Base-by-base conservation (phyloP, 2,329 filamentous ascomycete species). In the Beauveria varroae region DNA sequence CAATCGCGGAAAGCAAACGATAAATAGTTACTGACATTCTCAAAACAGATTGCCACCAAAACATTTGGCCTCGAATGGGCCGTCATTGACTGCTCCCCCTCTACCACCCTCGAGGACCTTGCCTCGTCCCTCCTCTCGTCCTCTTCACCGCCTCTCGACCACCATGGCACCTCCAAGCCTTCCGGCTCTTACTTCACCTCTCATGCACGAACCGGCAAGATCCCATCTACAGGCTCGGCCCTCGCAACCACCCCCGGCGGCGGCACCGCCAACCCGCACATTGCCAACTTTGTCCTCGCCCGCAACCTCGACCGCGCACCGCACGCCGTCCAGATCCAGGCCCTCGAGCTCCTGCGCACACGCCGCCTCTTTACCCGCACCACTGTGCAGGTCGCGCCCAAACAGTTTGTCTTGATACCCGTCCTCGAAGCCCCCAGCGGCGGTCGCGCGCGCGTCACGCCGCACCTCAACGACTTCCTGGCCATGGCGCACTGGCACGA, bases 401-500 rank as follows among this genome's bases (percentile, higher is more conserved):
- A 86, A 69, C 82, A 85, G 30, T 96, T 97, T 70, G 77, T 97
- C 28, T 86, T 97, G 65, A 77, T 96, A 34, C 88, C 90, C 1
- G 76, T 96, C n/a, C 76, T 92, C 1, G 78, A 74, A 22, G 79
- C 79, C 1, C 70, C 71, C 41, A 73, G 74, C 46, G 78, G 78
- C 2, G 79, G 81, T 43, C 69, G 76, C 49, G 76, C 79, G 3
- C 77, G 76, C 55, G 77, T 87, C 55, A 81, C 78, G 24, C 74
- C 73, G 37, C 81, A 91, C 66, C 70, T 88, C 73, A 96, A 92
- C 68, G 91, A 98, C 63, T 85, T 90, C 65, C 88, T 98, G 66
- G 91, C 92, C 70, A 86, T 98, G 62, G 93, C 90, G 0, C 93
- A 98, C 72, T 90, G 87, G 76, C 92, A 98, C 68, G 82, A 87